phyloP scores from a whole-genome alignment of 176 grass and related monocot genomes.

The Cenchrus purpureus region DNA sequence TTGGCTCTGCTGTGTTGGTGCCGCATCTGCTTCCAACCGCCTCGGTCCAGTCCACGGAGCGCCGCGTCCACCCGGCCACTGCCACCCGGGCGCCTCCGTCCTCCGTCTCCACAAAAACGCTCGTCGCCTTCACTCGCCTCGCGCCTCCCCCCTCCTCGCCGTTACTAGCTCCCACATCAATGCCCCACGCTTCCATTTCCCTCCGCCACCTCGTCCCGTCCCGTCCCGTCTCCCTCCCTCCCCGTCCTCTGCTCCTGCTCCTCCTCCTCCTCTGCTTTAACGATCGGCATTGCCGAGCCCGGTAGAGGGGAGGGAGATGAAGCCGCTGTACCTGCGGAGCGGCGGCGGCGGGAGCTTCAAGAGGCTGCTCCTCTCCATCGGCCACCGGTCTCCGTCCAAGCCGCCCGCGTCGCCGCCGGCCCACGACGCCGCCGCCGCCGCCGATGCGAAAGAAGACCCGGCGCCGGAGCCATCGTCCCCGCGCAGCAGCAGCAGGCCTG shows the following conservation, averaged over 20 bases:
- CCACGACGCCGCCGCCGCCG: not conserved
- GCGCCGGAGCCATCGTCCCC: not conserved
- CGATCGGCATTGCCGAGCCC: not conserved
- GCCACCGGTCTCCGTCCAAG: not conserved
- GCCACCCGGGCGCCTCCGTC: too few relatives aligned
- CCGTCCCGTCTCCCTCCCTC: not conserved
- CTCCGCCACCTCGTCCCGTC: not conserved
- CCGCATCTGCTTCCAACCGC: not conserved
- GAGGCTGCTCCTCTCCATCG: conserved; percentile 50
- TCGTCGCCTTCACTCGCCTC: conserved; percentile 40
- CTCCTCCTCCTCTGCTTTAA: not conserved
- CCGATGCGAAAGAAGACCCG: not conserved
- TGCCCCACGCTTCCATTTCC: conserved; percentile 5
- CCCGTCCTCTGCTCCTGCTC: not conserved
- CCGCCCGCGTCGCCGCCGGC: not conserved
- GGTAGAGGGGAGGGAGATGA: not conserved
- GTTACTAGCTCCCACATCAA: conserved; percentile 36
- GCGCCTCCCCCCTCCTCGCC: not conserved
- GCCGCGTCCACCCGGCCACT: conserved; percentile 23
- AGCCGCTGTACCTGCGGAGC: conserved; percentile 29
- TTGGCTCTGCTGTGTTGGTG: not conserved
- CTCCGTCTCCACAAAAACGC: conserved; percentile 31
- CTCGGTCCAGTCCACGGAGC: not conserved
- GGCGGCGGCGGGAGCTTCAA: conserved; percentile 42
- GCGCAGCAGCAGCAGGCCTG: conserved; percentile 24